These are phyloP conservation scores for Fusarium duplospermum DNA, from an alignment of 2,329 filamentous ascomycete species.

Conservation along the genomic window DNA sequence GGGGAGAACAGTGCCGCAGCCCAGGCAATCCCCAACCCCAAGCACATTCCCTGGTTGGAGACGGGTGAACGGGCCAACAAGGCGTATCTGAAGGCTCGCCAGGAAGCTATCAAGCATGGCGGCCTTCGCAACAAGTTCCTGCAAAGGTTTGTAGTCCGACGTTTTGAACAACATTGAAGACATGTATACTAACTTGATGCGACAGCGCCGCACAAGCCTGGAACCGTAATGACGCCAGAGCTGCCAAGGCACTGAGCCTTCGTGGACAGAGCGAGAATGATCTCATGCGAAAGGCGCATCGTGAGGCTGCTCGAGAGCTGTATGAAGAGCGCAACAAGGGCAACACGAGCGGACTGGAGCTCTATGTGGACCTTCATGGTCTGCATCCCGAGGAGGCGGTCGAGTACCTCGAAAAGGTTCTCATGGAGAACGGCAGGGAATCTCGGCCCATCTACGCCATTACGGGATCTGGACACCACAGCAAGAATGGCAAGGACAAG, in stretches of 20 bases:
- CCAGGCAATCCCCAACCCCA: constrained; percentile 85
- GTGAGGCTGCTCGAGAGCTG: constrained; percentile 89
- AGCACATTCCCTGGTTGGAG: constrained; percentile 96
- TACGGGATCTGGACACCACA: constrained; percentile 95
- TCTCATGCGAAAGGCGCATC: constrained; percentile 95
- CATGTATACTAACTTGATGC: constrained; percentile 5
- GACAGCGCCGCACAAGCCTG: constrained; percentile 92
- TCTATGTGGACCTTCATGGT: constrained; percentile 97
- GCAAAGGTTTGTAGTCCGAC: constrained; percentile 74
- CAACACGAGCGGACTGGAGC: constrained; percentile 70
- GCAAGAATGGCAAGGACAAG: constrained; percentile 99
- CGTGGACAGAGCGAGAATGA: constrained; percentile 97
- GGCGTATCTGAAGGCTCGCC: constrained; percentile 92
- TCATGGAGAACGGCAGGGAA: constrained; percentile 82
- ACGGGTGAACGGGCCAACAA: constrained; percentile 92
- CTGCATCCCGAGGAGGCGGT: constrained; percentile 98
- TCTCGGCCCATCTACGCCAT: constrained; percentile 90
- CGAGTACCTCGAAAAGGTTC: constrained; percentile 88
- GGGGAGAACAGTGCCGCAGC: constrained; percentile 85
- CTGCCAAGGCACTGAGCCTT: constrained; percentile 93
- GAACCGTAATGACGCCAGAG: constrained; percentile 97
- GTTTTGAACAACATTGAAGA: not conserved
- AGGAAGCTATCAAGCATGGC: constrained; percentile 97
- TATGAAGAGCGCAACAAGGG: constrained; percentile 94
- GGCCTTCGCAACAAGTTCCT: constrained; percentile 96